phyloP scores from a whole-genome alignment of 2,329 filamentous ascomycete species.

The Colletotrichum graminicola region DNA sequence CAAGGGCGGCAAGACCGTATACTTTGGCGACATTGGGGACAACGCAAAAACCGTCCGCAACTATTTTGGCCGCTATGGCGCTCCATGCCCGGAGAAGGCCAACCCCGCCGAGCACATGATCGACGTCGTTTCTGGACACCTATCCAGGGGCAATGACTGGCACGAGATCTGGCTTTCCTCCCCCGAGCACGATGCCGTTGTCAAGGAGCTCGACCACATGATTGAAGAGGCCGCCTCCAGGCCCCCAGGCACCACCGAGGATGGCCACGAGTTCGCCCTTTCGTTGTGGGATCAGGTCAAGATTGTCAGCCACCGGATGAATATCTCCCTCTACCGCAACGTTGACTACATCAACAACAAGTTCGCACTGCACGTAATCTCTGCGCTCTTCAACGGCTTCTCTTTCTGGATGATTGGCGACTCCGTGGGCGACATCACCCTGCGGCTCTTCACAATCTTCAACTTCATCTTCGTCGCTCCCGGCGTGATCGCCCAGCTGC shows the following conservation, averaged over 20 bases:
- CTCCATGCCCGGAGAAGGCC: conserved; percentile 69
- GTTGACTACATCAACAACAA: conserved; percentile 76
- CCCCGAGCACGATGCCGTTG: conserved; percentile 66
- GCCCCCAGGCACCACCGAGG: conserved; percentile 55
- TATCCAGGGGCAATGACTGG: conserved; percentile 68
- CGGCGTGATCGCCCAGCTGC: conserved; percentile 68
- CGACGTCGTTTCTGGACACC: conserved; percentile 64
- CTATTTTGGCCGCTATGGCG: conserved; percentile 77
- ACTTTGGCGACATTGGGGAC: conserved; percentile 75
- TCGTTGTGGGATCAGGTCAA: conserved; percentile 73
- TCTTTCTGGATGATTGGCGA: conserved; percentile 71
- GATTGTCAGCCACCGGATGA: conserved; percentile 73
- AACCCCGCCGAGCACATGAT: conserved; percentile 86
- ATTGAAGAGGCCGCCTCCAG: conserved; percentile 65
- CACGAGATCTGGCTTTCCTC: conserved; percentile 78
- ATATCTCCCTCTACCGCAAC: conserved; percentile 74
- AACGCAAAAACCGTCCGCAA: conserved; percentile 65
- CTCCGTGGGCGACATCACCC: conserved; percentile 63
- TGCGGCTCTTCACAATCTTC: conserved; percentile 70
- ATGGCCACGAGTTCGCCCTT: conserved; percentile 79
- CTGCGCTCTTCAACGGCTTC: conserved; percentile 71
- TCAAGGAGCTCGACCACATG: conserved; percentile 73
- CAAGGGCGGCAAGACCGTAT: conserved; percentile 74
- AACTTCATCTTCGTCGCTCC: conserved; percentile 74
- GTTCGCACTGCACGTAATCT: conserved; percentile 66